These are phyloP conservation scores for Mucor indicus DNA, from an alignment of 371 early-diverging fungal species.

Conservation along the genomic window DNA sequence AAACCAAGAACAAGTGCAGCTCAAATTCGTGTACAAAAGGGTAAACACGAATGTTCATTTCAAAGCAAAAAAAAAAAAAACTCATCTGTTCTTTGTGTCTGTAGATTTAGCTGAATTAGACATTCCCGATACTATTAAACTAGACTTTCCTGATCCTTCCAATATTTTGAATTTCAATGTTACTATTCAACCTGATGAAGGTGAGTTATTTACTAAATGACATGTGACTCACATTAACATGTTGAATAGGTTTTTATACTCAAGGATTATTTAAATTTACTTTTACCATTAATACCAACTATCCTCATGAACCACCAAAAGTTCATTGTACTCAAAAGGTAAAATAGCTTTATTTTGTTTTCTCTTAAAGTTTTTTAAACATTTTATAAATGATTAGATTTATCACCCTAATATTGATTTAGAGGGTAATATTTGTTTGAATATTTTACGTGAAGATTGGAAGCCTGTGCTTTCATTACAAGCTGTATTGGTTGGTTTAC, in stretches of 20 bases:
- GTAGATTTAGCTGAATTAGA: slow-evolving; percentile 85
- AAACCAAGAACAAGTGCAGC: slow-evolving; percentile 87
- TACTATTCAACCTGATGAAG: slow-evolving; percentile 88
- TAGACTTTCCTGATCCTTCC: slow-evolving; percentile 76
- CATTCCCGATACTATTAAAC: slow-evolving; percentile 76
- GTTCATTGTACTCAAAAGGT: slow-evolving; percentile 93
- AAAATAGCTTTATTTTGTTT: neutral
- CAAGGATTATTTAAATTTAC: slow-evolving; percentile 92
- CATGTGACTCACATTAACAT: neutral
- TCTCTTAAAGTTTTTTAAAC: no score
- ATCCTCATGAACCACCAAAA: slow-evolving; percentile 99
- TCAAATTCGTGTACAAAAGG: slow-evolving; percentile 91
- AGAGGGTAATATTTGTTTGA: slow-evolving; percentile 97
- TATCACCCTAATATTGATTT: slow-evolving; percentile 99
- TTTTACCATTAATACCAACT: slow-evolving; percentile 88
- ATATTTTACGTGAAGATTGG: slow-evolving; percentile 99
- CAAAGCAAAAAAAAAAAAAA: neutral
- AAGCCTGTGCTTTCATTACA: slow-evolving; percentile 98
- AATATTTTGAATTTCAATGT: slow-evolving; percentile 86
- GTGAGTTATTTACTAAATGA: slow-evolving; percentile 27
- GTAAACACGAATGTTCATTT: slow-evolving; percentile 31
- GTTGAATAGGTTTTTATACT: slow-evolving; percentile 79
- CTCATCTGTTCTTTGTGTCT: neutral
- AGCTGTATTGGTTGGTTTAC: slow-evolving; percentile 93
- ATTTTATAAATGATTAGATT: slow-evolving; percentile 67